phyloP scores from a whole-genome alignment of 73 alveolate genomes.

The Paramecium pentaurelia region DNA sequence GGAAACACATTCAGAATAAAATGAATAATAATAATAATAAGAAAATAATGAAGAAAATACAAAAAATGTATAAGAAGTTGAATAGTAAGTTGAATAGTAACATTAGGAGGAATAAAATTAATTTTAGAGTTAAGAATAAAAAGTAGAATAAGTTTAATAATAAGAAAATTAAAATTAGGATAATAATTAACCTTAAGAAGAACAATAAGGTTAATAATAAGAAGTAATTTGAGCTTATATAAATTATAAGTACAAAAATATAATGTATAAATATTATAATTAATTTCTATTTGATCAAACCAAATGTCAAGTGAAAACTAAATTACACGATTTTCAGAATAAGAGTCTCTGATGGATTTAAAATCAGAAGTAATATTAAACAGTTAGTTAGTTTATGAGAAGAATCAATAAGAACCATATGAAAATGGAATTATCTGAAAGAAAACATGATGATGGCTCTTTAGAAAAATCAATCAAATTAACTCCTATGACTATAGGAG shows the following conservation, averaged over 20 bases:
- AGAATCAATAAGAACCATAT: background rate
- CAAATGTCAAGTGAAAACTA: background rate
- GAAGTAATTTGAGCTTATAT: background rate
- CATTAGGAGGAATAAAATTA: background rate
- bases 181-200: background rate
- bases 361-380: background rate
- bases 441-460: background rate
- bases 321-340: background rate
- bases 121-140: background rate
- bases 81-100: background rate
- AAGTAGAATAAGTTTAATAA: background rate
- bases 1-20: background rate
- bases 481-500: slow-evolving; percentile 23
- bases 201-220: background rate
- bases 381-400: background rate
- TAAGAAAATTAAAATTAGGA: background rate
- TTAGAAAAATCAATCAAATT: background rate
- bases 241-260: background rate
- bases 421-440: slow-evolving; percentile 4
- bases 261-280: background rate
- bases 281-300: background rate
- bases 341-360: background rate
- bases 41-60: background rate
- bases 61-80: background rate
- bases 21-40: background rate